Evolutionary conservation across 78 protist genomes (phyloP).

Genomic region (Dictyostelium intermedium): DNA sequence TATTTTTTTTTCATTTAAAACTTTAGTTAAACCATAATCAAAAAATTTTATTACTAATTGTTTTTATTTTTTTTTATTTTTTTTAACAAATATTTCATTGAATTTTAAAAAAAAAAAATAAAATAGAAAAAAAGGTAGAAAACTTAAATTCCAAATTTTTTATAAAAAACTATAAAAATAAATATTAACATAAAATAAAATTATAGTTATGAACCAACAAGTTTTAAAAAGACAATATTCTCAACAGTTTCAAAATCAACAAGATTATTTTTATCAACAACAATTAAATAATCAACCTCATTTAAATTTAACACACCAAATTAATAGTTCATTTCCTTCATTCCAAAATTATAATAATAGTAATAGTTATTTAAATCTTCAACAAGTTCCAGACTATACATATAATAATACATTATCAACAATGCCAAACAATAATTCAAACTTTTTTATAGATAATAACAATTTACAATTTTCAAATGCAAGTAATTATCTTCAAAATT

Average conservation of each 20-base stretch:
- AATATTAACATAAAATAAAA: neutral
- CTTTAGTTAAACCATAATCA: neutral
- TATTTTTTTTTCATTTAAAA: neutral
- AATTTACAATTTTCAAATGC: neutral
- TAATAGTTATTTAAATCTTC: neutral
- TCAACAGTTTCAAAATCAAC: neutral
- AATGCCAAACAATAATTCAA: conserved; percentile 1
- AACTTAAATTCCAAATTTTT: neutral
- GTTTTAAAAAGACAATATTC: neutral
- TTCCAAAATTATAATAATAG: neutral
- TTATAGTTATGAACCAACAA: neutral
- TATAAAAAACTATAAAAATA: no score
- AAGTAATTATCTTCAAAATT: neutral
- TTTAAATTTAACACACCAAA: neutral
- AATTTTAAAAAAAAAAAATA: neutral
- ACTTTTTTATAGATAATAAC: neutral
- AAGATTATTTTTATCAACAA: neutral
- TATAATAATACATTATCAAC: neutral
- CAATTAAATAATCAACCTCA: conserved; percentile 3
- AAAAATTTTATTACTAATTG: neutral
- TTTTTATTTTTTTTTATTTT: neutral
- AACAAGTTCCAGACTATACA: neutral
- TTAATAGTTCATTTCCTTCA: neutral
- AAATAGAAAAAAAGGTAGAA: neutral
- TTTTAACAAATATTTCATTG: neutral